Conservation (phyloP, 2,329 filamentous ascomycete genomes). For the Sclerotinia subarctica region DNA sequence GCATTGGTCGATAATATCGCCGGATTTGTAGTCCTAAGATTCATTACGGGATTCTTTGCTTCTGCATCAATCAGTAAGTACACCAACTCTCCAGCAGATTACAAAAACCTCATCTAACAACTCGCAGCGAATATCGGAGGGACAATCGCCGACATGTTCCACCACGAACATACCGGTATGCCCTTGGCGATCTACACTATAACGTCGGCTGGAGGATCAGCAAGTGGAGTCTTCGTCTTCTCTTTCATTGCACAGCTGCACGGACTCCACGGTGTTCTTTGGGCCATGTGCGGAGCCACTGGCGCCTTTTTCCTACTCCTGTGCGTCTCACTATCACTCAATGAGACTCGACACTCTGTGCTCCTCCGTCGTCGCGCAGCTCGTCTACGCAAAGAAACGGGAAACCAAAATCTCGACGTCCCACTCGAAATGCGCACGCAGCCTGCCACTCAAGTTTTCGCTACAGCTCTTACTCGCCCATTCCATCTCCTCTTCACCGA, state of each 20-base stretch:
- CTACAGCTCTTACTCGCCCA: conserved; percentile 40
- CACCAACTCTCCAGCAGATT: not conserved
- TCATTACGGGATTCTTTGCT: conserved; percentile 49
- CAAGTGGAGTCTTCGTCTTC: conserved; percentile 36
- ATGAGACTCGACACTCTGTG: conserved; percentile 48
- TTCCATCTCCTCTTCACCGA: conserved; percentile 42
- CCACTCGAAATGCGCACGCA: conserved; percentile 43
- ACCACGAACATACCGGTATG: conserved; percentile 18
- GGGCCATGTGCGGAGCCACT: conserved; percentile 22
- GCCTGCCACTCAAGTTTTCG: conserved; percentile 45
- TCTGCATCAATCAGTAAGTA: conserved; percentile 17
- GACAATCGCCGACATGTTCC: conserved; percentile 46
- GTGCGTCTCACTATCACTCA: conserved; percentile 20
- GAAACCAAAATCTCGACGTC: conserved; percentile 42
- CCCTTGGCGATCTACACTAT: conserved; percentile 14
- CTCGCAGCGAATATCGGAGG: conserved; percentile 38
- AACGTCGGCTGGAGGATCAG: conserved; percentile 36
- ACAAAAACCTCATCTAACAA: not conserved
- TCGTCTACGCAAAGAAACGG: conserved; percentile 48
- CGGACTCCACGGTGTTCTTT: conserved; percentile 21
- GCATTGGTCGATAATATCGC: conserved; percentile 54
- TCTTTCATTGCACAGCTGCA: conserved; percentile 21
- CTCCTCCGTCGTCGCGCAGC: conserved; percentile 45
- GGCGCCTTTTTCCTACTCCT: conserved; percentile 22
- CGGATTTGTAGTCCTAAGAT: conserved; percentile 46